These are phyloP conservation scores for Coemansia sp. DNA, from an alignment of 192 early-diverging fungal species.

Conservation along the genomic window DNA sequence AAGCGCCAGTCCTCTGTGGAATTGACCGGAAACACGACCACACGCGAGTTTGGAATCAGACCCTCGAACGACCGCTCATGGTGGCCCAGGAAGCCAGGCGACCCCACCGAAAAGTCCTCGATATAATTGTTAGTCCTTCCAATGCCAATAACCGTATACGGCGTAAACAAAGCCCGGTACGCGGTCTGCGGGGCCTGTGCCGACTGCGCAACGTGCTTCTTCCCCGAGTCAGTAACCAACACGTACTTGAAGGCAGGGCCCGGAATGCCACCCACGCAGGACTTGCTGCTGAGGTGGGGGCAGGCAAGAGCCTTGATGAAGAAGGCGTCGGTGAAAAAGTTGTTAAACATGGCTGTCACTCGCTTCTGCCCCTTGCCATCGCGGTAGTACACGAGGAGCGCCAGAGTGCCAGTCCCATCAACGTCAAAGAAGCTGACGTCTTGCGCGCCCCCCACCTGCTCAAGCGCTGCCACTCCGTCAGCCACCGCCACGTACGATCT, in stretches of 20 bases:
- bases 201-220: constrained; percentile 77
- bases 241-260: constrained; percentile 90
- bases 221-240: constrained; percentile 77
- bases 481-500: constrained; percentile 69
- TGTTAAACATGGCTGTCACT: constrained; percentile 75
- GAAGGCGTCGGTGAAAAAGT: constrained; percentile 93
- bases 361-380: constrained; percentile 40
- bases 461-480: constrained; percentile 67
- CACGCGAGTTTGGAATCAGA: constrained; percentile 91
- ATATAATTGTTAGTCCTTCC: constrained; percentile 97
- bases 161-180: constrained; percentile 76
- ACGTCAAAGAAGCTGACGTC: constrained; percentile 87
- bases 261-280: constrained; percentile 80
- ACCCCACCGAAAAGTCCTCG: constrained; percentile 88
- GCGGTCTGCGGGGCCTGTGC: constrained; percentile 81
- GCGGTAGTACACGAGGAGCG: constrained; percentile 72
- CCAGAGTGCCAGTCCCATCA: constrained; percentile 83
- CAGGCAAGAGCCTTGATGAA: constrained; percentile 82
- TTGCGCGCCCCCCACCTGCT: constrained; percentile 56
- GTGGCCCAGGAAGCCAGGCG: constrained; percentile 26
- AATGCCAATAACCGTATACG: constrained; percentile 85
- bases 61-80: constrained; percentile 65
- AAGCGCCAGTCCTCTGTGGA: constrained; percentile 68
- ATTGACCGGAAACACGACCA: constrained; percentile 78
- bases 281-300: constrained; percentile 62